These are phyloP conservation scores for Phytophthora pisi DNA, from an alignment of 352 stramenopile species.

Conservation along the genomic window DNA sequence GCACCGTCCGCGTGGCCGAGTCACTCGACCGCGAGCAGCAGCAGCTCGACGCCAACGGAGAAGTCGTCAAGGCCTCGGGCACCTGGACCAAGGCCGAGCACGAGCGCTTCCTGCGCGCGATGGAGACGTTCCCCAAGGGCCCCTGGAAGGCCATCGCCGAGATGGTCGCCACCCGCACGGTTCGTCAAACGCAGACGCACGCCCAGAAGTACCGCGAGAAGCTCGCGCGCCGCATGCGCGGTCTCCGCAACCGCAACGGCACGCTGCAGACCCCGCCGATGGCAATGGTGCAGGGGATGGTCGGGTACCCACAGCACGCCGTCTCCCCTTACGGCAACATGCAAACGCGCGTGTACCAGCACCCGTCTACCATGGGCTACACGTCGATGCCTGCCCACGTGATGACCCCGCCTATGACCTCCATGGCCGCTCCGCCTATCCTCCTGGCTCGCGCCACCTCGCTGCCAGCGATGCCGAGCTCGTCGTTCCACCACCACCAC, in stretches of 20 bases:
- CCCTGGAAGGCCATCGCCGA: slow-evolving; percentile 71
- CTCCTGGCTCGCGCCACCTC: slow-evolving; percentile 24
- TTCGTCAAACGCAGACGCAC: slow-evolving; percentile 74
- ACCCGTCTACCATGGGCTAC: slow-evolving; percentile 19
- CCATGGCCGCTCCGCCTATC: slow-evolving; percentile 16
- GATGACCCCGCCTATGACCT: slow-evolving; percentile 10
- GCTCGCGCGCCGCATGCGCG: slow-evolving; percentile 58
- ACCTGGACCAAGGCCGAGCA: slow-evolving; percentile 66
- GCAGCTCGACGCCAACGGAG: slow-evolving; percentile 60
- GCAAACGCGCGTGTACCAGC: slow-evolving; percentile 24
- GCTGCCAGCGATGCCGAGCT: slow-evolving; percentile 24
- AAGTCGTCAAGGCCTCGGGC: slow-evolving; percentile 60
- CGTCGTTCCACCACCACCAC: slow-evolving; percentile 19
- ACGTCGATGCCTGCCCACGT: slow-evolving; percentile 8
- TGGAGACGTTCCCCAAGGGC: slow-evolving; percentile 62
- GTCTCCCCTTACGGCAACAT: slow-evolving; percentile 17
- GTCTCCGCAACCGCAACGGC: slow-evolving; percentile 66
- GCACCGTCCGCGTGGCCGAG: slow-evolving; percentile 67
- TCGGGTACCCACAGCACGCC: slow-evolving; percentile 11
- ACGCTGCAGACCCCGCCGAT: slow-evolving; percentile 51
- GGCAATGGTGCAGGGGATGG: slow-evolving; percentile 11
- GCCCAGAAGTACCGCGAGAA: slow-evolving; percentile 77
- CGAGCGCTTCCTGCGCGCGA: slow-evolving; percentile 65
- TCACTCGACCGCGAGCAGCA: slow-evolving; percentile 56
- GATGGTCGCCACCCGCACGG: slow-evolving; percentile 68